Base-by-base conservation (phyloP, 371 early-diverging fungal species). In the Mortierella sp. region DNA sequence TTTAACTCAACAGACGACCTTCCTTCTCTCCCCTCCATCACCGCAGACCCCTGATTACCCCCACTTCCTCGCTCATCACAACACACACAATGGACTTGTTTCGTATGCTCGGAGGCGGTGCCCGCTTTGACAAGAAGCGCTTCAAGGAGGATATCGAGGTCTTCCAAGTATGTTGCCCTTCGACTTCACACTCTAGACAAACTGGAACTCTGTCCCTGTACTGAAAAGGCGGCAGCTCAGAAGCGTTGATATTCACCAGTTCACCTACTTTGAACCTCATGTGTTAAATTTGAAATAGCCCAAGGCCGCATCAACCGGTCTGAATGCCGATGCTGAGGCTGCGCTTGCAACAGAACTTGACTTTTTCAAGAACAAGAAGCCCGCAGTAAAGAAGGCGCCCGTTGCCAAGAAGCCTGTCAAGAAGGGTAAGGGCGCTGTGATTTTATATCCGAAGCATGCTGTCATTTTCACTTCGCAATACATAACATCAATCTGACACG, bases 61-160 rank as follows among this genome's bases (percentile, higher is more conserved):
- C 14, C 63, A 38, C 16, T 34, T 19, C 21, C 16, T 63, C 55
- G 8, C 63, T 65, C 47, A 45, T 68, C 50, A 73, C 34, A 70
- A 38, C 26, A 74, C 60, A 72, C 52, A 58, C 45, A 31, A 94
- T 94, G 95, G 97, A 97, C 89, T 87, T 96, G 74, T 97, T 98
- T 90, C 91, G 92, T 52, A 88, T 94, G 70, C 90, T 98, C 70
- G 95, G 96, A 31, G 92, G 94, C n/a, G 97, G 97, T 28, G 96
- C 97, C 5, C 93, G 89, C 76, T 97, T 98, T 75, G 93, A 98
- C 89, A 95, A 94, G 80, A 90, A 90, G 70, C 93, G 95, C 14
- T 97, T 96, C 84, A 88, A 90, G 54, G 88, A 92, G 9, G 98
- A 97, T 77, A 89, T 96, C 57, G 88, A 92, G 7, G 83, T 96